Evolutionary conservation across 257 asterid species (phyloP), one percentile per base, ranked within the genome.

Genomic region (Przewalskia tangutica): DNA sequence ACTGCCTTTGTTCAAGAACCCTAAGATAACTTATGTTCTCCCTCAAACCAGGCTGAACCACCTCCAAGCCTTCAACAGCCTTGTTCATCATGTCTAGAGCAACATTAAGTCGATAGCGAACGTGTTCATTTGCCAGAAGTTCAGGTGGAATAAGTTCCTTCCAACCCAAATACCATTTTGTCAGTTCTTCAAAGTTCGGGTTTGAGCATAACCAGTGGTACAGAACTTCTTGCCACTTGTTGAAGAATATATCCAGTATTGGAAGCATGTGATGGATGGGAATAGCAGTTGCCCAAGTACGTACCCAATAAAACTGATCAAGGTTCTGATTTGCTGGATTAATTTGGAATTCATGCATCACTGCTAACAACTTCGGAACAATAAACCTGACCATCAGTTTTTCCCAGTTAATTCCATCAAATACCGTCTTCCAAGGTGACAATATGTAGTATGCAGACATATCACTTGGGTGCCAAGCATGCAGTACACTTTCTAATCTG

Each of bases 381-480:
- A 92, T 91, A 81, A 84, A 87, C 27, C 92, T 83, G 60, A 82
- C 95, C 95, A 94, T 92, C 13, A 94, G 89, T 46, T 91, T 93
- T 88, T 95, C 97, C 99, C 99, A 95, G 82, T 93, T 95, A 70
- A 85, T 88, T 10, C 96, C 81, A 90, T 94, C 97, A 84, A 95
- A 95, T 63, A 95, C 98, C 11, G 87, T 82, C 89, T 89, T 91
- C 99, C 98, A 95, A 10, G 98, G 97, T 64, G 97, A 91, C 60
- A 95, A 79, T 85, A 95, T 91, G 78, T 85, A 82, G 70, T 86
- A 90, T 34, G 97, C 99, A 54, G 99, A 95, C 89, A 73, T 86
- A 83, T 95, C 98, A 68, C 90, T 92, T 7, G 98, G 97, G 84
- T 94, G 94, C 99, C 98, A 94, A 18, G 97, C 97, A 78, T 94